These are phyloP conservation scores for Theileria parva DNA, from an alignment of 169 alveolate species.

Conservation along the genomic window DNA sequence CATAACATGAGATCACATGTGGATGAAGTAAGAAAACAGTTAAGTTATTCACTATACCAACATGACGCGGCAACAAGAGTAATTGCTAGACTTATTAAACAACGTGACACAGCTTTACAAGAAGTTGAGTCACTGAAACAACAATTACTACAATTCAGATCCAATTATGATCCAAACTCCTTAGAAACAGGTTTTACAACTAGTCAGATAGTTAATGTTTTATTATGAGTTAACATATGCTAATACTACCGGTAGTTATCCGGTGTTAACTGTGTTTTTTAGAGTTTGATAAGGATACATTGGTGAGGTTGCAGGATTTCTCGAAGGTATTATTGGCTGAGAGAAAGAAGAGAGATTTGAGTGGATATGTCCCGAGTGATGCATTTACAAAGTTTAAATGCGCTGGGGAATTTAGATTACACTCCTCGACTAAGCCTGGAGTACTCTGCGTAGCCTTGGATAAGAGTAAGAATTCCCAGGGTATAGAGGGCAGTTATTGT, in stretches of 20 bases:
- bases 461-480: slow-evolving; percentile 20
- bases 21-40: slow-evolving; percentile 88
- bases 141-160: slow-evolving; percentile 72
- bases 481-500: slow-evolving; percentile 56
- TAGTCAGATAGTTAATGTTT: slow-evolving; percentile 13
- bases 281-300: slow-evolving; percentile 67
- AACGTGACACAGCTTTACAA: slow-evolving; percentile 89
- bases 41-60: slow-evolving; percentile 94
- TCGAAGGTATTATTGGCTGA: slow-evolving; percentile 72
- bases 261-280: background rate
- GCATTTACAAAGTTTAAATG: slow-evolving; percentile 47
- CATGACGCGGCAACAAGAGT: slow-evolving; percentile 99
- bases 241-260: no score
- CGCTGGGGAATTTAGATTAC: slow-evolving; percentile 69
- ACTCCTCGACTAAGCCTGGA: slow-evolving; percentile 74
- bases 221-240: background rate
- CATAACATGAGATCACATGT: slow-evolving; percentile 85
- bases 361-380: slow-evolving; percentile 27
- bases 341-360: slow-evolving; percentile 73
- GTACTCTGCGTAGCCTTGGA: slow-evolving; percentile 68
- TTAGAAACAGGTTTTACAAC: slow-evolving; percentile 49
- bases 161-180: slow-evolving; percentile 64
- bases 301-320: slow-evolving; percentile 63
- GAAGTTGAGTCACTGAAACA: slow-evolving; percentile 80
- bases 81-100: slow-evolving; percentile 91